Base-by-base conservation (phyloP, 768 basidiomycete genomes). In the Gymnopilus junonius region DNA sequence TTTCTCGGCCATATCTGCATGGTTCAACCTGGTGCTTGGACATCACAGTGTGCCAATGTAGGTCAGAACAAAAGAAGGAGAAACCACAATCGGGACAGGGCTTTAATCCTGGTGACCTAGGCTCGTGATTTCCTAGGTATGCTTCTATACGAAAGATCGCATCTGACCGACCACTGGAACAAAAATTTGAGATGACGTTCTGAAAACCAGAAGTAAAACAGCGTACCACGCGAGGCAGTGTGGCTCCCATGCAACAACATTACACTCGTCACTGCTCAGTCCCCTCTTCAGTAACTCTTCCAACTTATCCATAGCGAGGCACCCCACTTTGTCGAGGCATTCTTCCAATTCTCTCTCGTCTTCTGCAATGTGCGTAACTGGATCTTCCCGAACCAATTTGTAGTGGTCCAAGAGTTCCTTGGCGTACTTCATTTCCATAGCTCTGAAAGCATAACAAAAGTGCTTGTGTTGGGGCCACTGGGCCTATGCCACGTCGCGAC, bases 401-500 rank as follows among this genome's bases (percentile, higher is more conserved):
- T 66, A 68, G 1, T 56, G 57, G 11, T 59, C 59, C 12, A 56
- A 0, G 21, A 65, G 20, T 35, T 64, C 51, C 21, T 45, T 50
- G 2, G 31, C 55, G 17, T 62, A 31, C 29, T 72, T 66, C 1
- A 57, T 60, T 55, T 76, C 75, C 8, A 74, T 14, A 4, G 61
- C 35, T 35, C 69, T 51, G 4, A 76, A 66, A 1, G 71, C 74
- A 58, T 75, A 75, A 70, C 78, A 79, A 5, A 76, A 63, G 4
- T 21, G 53, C 66, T 77, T 78, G 51, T 79, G 77, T 25, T 55
- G 60, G 4, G 60, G 21, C 76, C 76, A 78, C n/a, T n/a, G n/a
- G n/a, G n/a, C n/a, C n/a, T n/a, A n/a, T n/a, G n/a, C n/a, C n/a
- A n/a, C n/a, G n/a, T n/a, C n/a, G n/a, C n/a, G n/a, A n/a, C n/a